Evolutionary conservation across 495 filamentous ascomycete species (phyloP), one percentile per base, ranked within the genome.

Genomic region (Daldinia childiae): DNA sequence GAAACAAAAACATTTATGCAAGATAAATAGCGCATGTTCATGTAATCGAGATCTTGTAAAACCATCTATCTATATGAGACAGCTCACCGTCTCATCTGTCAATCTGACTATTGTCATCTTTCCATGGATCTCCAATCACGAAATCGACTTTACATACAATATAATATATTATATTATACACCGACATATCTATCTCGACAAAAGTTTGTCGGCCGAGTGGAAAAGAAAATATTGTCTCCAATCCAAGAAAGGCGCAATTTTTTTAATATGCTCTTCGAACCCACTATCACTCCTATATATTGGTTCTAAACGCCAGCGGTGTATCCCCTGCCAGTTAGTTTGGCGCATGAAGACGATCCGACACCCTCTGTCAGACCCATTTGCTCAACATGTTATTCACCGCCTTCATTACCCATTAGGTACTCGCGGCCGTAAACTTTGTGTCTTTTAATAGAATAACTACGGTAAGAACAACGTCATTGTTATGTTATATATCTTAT

Each of bases 331-430:
- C 50, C 24, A 54, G 11, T 9, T 24, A n/a, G 26, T 54, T 27
- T 54, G 50, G 34, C 48, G 68, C 68, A 71, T 71, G 32, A 71
- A 58, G 68, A 54, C 50, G 68, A 72, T 72, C 64, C 59, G 64
- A 68, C 64, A 41, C 34, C 34, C 48, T 57, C 21, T 59, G 64
- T 72, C 24, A 56, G 69, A 68, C 19, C 59, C 54, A 61, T 48
- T 11, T 29, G 34, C 17, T 45, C 12, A 12, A 58, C 17, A 30
- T 17, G 9, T 11, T 38, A 57, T 43, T 66, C 62, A 62, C 68
- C 58, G 62, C 63, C 56, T 62, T 52, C 59, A 38, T 34, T 56
- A 30, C 39, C 52, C 17, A 61, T 55, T 43, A 17, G 21, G 60
- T 51, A n/a, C 41, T 62, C 19, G 51, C 21, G 30, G 30, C 15